Percentiles rank a stretch among this genome's conserved stretches.
These are phyloP conservation scores for Sherardia arvensis DNA, from an alignment of 257 asterid genomes.

Conservation along the genomic window DNA sequence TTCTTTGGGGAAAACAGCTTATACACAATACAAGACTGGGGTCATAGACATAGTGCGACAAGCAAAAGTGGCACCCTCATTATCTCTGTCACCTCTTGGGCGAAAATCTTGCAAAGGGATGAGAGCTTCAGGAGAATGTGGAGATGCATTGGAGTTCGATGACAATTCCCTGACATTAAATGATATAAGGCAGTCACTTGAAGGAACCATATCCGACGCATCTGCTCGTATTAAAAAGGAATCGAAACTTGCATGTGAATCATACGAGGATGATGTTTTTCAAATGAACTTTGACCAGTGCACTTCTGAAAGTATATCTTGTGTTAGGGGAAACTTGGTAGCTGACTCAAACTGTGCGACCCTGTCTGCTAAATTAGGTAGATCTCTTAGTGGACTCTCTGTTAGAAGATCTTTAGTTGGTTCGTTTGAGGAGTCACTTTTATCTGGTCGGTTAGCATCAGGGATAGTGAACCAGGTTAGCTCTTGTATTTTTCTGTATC, in stretches of 20 bases:
- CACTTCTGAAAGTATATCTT: constrained; percentile 37
- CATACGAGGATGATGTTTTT: constrained; percentile 37
- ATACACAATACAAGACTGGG: constrained; percentile 22
- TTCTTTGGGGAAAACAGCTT: constrained; percentile 16
- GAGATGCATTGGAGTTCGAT: constrained; percentile 30
- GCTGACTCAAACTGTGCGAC: constrained; percentile 22
- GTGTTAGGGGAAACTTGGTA: constrained; percentile 20
- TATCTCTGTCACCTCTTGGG: constrained; percentile 78
- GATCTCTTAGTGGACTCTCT: constrained; percentile 52
- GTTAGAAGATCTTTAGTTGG: constrained; percentile 84
- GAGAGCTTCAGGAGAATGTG: constrained; percentile 19
- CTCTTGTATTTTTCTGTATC: not conserved
- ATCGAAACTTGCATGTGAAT: constrained; percentile 10
- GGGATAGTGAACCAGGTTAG: constrained; percentile 60
- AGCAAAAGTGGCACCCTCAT: constrained; percentile 31
- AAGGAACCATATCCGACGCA: constrained; percentile 37
- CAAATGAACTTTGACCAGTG: constrained; percentile 40
- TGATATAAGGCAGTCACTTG: constrained; percentile 67
- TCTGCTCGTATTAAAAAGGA: constrained; percentile 30
- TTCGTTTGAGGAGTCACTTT: constrained; percentile 85
- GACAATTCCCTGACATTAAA: constrained; percentile 42
- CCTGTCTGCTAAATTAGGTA: constrained; percentile 47
- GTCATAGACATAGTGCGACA: constrained; percentile 23
- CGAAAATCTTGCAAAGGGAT: constrained; percentile 45
- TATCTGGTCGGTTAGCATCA: constrained; percentile 85